Conservation (phyloP, 2,329 filamentous ascomycete species). For the Calonectria henricotiae region DNA sequence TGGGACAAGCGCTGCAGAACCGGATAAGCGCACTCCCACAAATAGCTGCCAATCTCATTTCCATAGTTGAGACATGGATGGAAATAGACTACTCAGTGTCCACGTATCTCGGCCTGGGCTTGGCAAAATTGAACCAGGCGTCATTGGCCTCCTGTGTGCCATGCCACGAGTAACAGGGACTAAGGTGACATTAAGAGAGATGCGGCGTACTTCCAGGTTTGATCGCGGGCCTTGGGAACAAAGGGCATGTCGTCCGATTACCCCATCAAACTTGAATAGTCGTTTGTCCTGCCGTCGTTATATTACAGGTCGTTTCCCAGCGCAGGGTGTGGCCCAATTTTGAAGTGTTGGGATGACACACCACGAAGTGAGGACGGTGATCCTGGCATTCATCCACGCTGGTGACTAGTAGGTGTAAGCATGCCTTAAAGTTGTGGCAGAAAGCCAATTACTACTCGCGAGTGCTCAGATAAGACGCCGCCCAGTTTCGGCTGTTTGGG, state of each 20-base stretch:
- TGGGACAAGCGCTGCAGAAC: constrained; percentile 1
- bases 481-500: neutral
- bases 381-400: neutral
- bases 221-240: neutral
- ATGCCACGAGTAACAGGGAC: constrained; percentile 12
- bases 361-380: neutral
- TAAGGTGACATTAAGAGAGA: neutral
- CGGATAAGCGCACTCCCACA: constrained; percentile 7
- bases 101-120: neutral
- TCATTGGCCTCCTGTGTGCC: constrained; percentile 26
- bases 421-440: neutral
- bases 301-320: neutral
- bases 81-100: neutral
- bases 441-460: constrained; percentile 5
- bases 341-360: neutral
- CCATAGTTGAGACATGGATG: neutral
- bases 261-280: neutral
- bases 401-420: neutral
- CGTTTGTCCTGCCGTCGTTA: neutral
- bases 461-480: no score
- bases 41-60: neutral
- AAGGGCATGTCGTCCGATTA: neutral
- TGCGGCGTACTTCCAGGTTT: neutral
- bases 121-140: constrained; percentile 15
- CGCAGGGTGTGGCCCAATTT: neutral